Evolutionary conservation across 257 asterid species (phyloP).

Genomic region (Eustoma russellianum): DNA sequence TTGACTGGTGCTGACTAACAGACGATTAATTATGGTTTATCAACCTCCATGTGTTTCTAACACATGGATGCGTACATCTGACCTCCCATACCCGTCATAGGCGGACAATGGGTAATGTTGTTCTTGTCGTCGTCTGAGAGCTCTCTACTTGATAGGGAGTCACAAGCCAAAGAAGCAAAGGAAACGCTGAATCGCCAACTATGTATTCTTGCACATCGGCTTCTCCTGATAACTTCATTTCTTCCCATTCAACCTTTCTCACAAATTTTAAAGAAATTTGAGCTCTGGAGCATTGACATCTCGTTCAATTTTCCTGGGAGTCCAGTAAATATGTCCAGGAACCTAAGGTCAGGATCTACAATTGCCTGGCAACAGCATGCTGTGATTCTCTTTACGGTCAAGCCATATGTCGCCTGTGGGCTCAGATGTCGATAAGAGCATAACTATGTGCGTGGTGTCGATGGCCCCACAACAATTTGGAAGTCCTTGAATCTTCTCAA

Average conservation of each 20-base stretch:
- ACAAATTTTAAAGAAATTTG: conserved; percentile 43
- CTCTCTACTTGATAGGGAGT: conserved; percentile 59
- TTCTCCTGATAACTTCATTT: conserved; percentile 20
- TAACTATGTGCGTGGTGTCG: conserved; percentile 57
- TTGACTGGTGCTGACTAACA: too few species aligned
- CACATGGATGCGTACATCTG: too few species aligned
- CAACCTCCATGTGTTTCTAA: too few species aligned
- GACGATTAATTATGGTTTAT: too few species aligned
- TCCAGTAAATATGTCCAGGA: conserved; percentile 61
- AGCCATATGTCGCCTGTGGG: conserved; percentile 50
- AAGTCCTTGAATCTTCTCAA: conserved; percentile 57
- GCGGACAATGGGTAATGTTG: too few species aligned
- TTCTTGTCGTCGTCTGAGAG: conserved; percentile 28
- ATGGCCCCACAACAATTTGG: conserved; percentile 89
- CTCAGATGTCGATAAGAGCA: conserved; percentile 63
- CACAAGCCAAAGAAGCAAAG: conserved; percentile 70
- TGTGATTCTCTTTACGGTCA: conserved; percentile 46
- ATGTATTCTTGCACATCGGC: conserved; percentile 50
- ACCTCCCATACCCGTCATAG: too few species aligned
- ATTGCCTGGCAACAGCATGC: conserved; percentile 79
- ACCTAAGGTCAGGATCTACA: conserved; percentile 60
- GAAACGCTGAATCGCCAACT: conserved; percentile 58
- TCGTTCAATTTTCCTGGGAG: conserved; percentile 80
- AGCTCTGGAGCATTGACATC: conserved; percentile 39
- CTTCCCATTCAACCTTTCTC: conserved; percentile 41